These are phyloP conservation scores for Mycena floridula DNA, from an alignment of 768 basidiomycete genomes.

Conservation along the genomic window DNA sequence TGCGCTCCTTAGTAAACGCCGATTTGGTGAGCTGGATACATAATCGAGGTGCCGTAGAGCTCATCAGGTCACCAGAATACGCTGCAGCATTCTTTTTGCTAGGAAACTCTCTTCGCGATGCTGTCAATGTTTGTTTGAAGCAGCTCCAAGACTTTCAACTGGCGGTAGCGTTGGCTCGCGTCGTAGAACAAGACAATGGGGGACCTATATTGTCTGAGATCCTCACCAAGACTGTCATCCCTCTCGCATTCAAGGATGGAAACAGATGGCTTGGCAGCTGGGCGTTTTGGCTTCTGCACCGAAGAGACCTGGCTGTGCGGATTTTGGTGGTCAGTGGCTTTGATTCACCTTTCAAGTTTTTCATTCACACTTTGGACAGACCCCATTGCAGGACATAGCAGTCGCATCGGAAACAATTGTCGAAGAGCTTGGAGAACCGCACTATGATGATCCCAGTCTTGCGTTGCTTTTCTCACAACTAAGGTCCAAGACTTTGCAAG, in stretches of 20 bases:
- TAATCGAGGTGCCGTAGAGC: slow-evolving; percentile 4
- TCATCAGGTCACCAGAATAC: slow-evolving; percentile 55
- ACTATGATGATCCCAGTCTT: slow-evolving; percentile 92
- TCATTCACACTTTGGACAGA: slow-evolving; percentile 34
- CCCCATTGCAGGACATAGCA: slow-evolving; percentile 71
- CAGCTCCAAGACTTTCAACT: slow-evolving; percentile 89
- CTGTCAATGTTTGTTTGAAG: slow-evolving; percentile 83
- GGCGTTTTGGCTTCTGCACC: slow-evolving; percentile 93
- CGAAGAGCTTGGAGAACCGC: slow-evolving; percentile 70
- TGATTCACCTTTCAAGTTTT: neutral
- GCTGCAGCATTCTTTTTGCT: slow-evolving; percentile 98
- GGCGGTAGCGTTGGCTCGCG: slow-evolving; percentile 79
- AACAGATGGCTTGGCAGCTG: slow-evolving; percentile 93
- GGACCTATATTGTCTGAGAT: slow-evolving; percentile 72
- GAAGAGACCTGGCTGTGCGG: slow-evolving; percentile 85
- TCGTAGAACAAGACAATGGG: slow-evolving; percentile 76
- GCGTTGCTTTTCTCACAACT: slow-evolving; percentile 87
- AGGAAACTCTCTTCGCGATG: slow-evolving; percentile 83
- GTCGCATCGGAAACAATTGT: slow-evolving; percentile 46
- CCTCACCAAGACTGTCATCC: slow-evolving; percentile 70
- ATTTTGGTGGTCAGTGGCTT: slow-evolving; percentile 67
- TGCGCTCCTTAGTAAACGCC: slow-evolving; percentile 82
- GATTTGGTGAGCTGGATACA: slow-evolving; percentile 65
- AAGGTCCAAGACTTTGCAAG: slow-evolving; percentile 85
- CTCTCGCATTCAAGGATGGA: slow-evolving; percentile 78